These are phyloP conservation scores for Usnea hakonensis DNA, from an alignment of 495 filamentous ascomycete genomes.

Conservation along the genomic window DNA sequence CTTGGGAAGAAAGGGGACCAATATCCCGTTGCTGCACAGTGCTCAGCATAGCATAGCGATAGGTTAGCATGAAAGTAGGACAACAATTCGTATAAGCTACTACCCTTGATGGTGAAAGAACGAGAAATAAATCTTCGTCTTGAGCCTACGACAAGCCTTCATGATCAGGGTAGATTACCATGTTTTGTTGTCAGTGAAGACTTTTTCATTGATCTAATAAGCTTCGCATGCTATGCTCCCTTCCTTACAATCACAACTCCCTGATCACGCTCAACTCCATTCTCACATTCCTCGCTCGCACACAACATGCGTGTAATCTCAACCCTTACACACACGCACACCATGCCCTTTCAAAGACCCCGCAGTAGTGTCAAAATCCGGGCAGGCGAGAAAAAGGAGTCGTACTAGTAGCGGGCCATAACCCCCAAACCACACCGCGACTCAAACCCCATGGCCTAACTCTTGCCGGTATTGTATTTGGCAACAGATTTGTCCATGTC, in stretches of 20 bases:
- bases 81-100: not conserved
- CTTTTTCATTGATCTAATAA: not conserved
- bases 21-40: not conserved
- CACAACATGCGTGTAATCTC: not conserved
- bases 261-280: not conserved
- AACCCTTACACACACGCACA: not conserved
- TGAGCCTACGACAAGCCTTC: not conserved
- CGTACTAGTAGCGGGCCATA: not conserved
- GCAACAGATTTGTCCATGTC: not conserved
- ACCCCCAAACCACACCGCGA: conserved; percentile 2
- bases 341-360: not conserved
- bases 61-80: not conserved
- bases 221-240: not conserved
- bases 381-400: not conserved
- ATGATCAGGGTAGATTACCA: not conserved
- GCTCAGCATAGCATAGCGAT: not conserved
- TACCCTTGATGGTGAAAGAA: not conserved
- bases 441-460: not conserved
- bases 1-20: not conserved
- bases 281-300: not conserved
- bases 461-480: not conserved
- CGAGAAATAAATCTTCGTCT: not conserved
- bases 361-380: not conserved
- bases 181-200: not conserved
- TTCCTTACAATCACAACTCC: not conserved